These are phyloP conservation scores for Tanacetum coccineum DNA, from an alignment of 129 eudicot genomes.

Conservation along the genomic window DNA sequence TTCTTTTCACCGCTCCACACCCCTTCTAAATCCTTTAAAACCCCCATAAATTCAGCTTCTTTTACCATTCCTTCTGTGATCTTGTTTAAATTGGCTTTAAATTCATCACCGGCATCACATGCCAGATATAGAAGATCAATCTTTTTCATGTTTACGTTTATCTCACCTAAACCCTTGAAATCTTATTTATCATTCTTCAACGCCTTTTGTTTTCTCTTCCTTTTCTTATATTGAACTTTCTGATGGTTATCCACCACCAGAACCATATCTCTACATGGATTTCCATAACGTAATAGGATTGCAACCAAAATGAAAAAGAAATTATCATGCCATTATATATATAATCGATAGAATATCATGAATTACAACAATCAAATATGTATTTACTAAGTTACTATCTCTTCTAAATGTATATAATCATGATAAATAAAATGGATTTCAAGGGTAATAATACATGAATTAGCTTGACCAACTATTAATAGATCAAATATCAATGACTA, in stretches of 20 bases:
- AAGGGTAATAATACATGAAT: too few species aligned
- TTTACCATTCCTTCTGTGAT: conserved; percentile 19
- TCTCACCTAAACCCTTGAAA: conserved; percentile 9
- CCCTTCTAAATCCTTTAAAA: conserved; percentile 24
- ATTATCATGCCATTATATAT: too few species aligned
- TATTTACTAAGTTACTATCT: too few species aligned
- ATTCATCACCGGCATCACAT: conserved; percentile 1
- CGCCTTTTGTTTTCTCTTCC: conserved; percentile 17
- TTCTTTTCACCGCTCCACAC: conserved; percentile 21
- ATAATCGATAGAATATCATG: too few species aligned
- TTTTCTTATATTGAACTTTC: neutral
- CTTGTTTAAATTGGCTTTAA: neutral
- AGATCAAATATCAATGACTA: too few species aligned
- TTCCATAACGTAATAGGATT: too few species aligned
- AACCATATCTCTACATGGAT: too few species aligned
- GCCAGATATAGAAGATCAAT: conserved; percentile 21
- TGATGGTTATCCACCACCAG: neutral
- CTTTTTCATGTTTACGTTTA: neutral
- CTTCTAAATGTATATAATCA: too few species aligned
- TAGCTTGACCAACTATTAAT: too few species aligned
- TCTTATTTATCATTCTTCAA: neutral
- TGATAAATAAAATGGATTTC: too few species aligned
- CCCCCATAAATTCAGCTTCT: conserved; percentile 24
- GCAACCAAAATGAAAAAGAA: too few species aligned
- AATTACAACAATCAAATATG: too few species aligned